phyloP scores from a whole-genome alignment of 305 asterid genomes.

The Ajuga reptans region DNA sequence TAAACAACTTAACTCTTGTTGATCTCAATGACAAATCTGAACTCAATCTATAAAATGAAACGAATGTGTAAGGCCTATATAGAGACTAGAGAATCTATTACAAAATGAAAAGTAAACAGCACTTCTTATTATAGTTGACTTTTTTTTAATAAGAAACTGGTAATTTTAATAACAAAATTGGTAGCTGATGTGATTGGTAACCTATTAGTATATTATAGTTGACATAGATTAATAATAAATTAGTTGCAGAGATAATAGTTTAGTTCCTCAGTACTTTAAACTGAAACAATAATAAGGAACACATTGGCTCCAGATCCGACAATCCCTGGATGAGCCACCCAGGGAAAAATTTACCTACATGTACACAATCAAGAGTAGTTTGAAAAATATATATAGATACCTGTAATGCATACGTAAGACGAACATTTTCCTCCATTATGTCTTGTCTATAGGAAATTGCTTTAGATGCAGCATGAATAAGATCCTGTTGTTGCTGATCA shows the following conservation, averaged over 20 bases:
- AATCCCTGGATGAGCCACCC: constrained; percentile 13
- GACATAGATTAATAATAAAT: too few relatives aligned
- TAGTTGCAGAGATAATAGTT: too few relatives aligned
- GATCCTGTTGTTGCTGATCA: constrained; percentile 98
- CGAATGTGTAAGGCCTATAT: background rate
- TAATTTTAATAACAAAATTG: too few relatives aligned
- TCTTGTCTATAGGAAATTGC: constrained; percentile 95
- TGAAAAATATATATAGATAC: constrained; percentile 26
- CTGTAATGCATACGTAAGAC: constrained; percentile 93
- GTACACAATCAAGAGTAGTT: background rate
- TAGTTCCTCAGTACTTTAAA: background rate
- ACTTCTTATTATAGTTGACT: too few relatives aligned
- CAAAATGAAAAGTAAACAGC: background rate
- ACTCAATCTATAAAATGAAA: background rate
- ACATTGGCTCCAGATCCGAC: background rate
- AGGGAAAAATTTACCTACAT: constrained; percentile 9
- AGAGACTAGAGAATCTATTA: background rate
- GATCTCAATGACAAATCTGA: background rate
- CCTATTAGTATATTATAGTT: too few relatives aligned
- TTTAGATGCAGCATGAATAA: constrained; percentile 95
- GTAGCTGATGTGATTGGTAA: too few relatives aligned
- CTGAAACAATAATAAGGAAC: background rate
- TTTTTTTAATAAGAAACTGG: too few relatives aligned
- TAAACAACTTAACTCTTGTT: background rate
- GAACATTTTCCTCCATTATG: constrained; percentile 95